phyloP scores from a whole-genome alignment of 1,139 yeast species.

The Kluyveromyces sp. region DNA sequence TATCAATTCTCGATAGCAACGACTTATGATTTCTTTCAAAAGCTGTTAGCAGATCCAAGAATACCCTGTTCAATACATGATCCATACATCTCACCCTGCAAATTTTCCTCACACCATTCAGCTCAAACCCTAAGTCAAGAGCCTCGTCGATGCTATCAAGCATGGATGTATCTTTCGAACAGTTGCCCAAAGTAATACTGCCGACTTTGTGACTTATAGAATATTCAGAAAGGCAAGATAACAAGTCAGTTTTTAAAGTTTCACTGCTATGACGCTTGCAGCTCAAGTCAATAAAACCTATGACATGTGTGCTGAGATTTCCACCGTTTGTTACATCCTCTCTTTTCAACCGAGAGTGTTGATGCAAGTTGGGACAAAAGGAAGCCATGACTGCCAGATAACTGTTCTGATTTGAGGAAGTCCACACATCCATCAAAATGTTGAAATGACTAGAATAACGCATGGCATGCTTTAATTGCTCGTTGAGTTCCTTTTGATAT shows the following conservation, averaged over 20 bases:
- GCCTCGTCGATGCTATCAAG: slow-evolving; percentile 8
- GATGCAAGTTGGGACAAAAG: slow-evolving; percentile 14
- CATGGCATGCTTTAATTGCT: slow-evolving; percentile 12
- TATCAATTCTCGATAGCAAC: slow-evolving; percentile 12
- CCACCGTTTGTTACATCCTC: slow-evolving; percentile 11
- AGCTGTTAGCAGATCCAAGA: slow-evolving; percentile 7
- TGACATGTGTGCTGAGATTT: slow-evolving; percentile 9
- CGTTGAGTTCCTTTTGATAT: slow-evolving; percentile 8
- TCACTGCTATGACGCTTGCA: slow-evolving; percentile 46
- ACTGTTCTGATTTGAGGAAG: slow-evolving; percentile 10
- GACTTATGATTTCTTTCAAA: slow-evolving; percentile 9
- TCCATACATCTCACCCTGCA: slow-evolving; percentile 11
- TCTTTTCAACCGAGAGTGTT: slow-evolving; percentile 7
- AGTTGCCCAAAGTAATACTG: slow-evolving; percentile 11
- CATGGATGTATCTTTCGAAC: slow-evolving; percentile 9
- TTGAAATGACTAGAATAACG: slow-evolving; percentile 9
- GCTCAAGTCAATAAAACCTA: slow-evolving; percentile 18
- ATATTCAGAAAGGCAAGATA: slow-evolving; percentile 33
- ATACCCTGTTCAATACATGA: slow-evolving; percentile 11
- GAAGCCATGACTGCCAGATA: slow-evolving; percentile 13
- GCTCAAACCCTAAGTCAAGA: slow-evolving; percentile 9
- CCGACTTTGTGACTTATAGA: slow-evolving; percentile 11
- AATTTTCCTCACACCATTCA: slow-evolving; percentile 8
- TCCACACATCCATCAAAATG: slow-evolving; percentile 11
- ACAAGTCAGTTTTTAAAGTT: slow-evolving; percentile 46